These are phyloP conservation scores for Backusella australiensis DNA, from an alignment of 192 early-diverging fungal genomes.

Conservation along the genomic window DNA sequence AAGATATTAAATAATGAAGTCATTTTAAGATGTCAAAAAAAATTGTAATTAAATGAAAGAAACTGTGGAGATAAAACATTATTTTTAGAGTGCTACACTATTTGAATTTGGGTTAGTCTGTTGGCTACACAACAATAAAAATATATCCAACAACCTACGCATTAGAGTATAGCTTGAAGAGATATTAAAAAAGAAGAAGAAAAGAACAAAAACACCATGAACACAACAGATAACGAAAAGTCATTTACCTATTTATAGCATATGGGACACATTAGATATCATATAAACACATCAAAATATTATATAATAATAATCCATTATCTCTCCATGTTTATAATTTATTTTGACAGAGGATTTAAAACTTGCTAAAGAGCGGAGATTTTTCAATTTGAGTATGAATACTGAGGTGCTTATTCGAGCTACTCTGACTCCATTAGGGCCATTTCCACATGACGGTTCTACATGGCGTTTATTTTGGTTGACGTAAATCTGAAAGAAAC, in stretches of 20 bases:
- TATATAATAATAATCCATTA: background rate
- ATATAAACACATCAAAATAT: background rate
- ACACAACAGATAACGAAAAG: background rate
- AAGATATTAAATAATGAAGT: background rate
- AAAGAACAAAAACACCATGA: background rate
- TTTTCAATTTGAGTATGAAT: slow-evolving; percentile 5
- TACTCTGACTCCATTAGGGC: background rate
- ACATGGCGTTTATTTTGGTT: slow-evolving; percentile 5
- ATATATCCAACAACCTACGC: background rate
- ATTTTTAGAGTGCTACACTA: background rate
- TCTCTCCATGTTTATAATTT: background rate
- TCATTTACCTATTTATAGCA: background rate
- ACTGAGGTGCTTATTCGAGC: background rate
- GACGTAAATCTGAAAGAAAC: background rate
- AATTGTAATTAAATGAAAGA: background rate
- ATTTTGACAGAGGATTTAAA: slow-evolving; percentile 5
- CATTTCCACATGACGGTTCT: slow-evolving; percentile 1
- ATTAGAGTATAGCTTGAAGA: background rate
- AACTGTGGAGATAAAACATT: background rate
- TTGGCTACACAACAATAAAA: background rate
- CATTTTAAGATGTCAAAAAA: background rate
- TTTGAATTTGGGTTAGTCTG: background rate
- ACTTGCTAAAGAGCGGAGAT: slow-evolving; percentile 5
- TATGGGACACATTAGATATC: background rate
- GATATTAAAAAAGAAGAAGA: background rate